A percentile compares a stretch with the other conserved stretches of the same genome.
phyloP scores from a whole-genome alignment of 345 rosid genomes.

The Eucalyptus regnans region DNA sequence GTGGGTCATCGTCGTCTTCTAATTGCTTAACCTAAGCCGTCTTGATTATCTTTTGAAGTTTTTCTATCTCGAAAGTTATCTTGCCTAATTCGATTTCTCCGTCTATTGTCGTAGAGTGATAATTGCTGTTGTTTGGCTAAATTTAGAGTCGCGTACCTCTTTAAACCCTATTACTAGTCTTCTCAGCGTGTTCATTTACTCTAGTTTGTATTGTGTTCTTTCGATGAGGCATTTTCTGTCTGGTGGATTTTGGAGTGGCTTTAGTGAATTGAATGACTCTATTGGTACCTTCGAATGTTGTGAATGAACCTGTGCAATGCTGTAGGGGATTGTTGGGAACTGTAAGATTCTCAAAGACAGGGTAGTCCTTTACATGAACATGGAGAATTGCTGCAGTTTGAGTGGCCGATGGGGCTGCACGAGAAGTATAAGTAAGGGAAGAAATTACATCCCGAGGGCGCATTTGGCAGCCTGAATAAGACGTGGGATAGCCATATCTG shows the following conservation, averaged over 20 bases:
- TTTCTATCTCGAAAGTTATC: neutral
- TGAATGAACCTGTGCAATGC: neutral
- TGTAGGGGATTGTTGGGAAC: neutral
- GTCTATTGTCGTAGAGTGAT: too few relatives aligned
- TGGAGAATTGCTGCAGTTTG: neutral
- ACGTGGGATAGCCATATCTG: neutral
- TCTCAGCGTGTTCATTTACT: neutral
- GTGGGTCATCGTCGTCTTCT: neutral
- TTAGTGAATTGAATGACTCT: neutral
- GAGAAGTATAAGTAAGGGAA: neutral
- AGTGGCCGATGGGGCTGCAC: neutral
- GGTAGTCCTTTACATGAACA: neutral
- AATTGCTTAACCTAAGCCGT: neutral
- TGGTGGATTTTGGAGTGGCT: neutral
- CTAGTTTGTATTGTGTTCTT: neutral
- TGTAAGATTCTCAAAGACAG: neutral
- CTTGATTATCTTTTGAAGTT: neutral
- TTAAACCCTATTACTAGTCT: neutral
- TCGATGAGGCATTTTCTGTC: neutral
- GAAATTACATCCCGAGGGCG: neutral
- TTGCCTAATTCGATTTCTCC: rapidly evolving
- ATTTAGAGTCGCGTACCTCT: rapidly evolving
- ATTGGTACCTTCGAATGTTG: neutral
- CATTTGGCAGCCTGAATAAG: neutral
- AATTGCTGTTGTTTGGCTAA: neutral